Base-by-base conservation (phyloP, 108 stramenopile species). In the Seminavis robusta region DNA sequence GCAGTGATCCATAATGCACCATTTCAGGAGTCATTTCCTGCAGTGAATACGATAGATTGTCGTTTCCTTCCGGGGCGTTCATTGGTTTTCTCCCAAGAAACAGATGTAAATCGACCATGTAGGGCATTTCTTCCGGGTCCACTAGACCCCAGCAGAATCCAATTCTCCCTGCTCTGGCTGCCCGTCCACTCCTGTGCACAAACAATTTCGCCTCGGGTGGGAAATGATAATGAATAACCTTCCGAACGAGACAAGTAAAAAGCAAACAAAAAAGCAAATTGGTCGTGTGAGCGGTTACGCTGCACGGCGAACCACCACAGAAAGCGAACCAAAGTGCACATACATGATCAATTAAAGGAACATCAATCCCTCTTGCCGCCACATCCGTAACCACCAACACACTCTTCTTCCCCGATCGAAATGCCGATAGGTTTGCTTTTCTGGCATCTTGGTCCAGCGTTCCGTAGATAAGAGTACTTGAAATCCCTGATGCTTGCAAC, bases 361-460 rank as follows among this genome's bases (percentile, higher is more conserved):
- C 87, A 55, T 99, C 98, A 47, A 99, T 90, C 28, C 98, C 98
- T 21, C 98, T 75, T 4, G 98, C 97, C 2, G 98, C 98, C 1
- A 99, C 96, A 65, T 99, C 98, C 1, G 98, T 99, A 1, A 97
- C 97, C 11, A 99, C 79, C 56, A 99, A 55, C n/a, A 98, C 77
- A 0, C 81, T 84, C 30, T 69, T 81, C 15, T 51, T 59, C 8
- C 96, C 95, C 36, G 65, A 65, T 27, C 89, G 73, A 63, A 98
- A 98, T n/a, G 77, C 72, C n/a, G 82, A 78, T 23, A 99, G 58
- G 63, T 95, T 90, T 6, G 65, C 39, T 52, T 85, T 82, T 37
- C 98, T 71, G 0, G 97, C 97, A 4, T 88, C 81, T 47, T 89
- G 79, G 65, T 99, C 98, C 77, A 99, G 92, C 19, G 92, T 80